phyloP scores from a whole-genome alignment of 202 grass and related monocot species.

The Schoenoplectus tabernaemontani region DNA sequence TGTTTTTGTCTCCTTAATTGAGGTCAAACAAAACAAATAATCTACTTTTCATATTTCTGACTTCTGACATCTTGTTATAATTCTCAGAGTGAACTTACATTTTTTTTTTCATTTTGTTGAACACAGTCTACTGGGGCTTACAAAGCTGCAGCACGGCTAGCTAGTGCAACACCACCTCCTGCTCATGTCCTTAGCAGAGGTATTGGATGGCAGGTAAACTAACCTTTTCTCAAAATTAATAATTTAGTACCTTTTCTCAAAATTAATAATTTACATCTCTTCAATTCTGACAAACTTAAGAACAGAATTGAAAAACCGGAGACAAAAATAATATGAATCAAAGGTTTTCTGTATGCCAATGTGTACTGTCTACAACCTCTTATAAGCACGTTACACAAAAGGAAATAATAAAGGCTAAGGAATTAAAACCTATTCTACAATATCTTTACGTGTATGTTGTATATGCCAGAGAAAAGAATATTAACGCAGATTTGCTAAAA shows the following conservation, averaged over 20 bases:
- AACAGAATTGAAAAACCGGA: no score
- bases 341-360: no score
- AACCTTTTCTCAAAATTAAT: background rate
- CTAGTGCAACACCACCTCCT: conserved; percentile 91
- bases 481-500: no score
- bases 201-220: conserved; percentile 81
- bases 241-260: no score
- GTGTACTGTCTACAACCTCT: no score
- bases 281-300: no score
- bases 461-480: no score
- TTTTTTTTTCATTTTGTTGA: conserved; percentile 22
- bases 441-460: no score
- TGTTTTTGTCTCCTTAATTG: conserved; percentile 82
- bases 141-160: conserved; percentile 80
- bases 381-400: no score
- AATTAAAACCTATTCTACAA: no score
- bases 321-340: no score
- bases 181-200: conserved; percentile 89
- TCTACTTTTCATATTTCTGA: background rate
- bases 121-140: conserved; percentile 88
- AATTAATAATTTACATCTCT: conserved; percentile 15
- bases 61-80: background rate
- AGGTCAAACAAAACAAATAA: conserved; percentile 39
- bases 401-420: no score
- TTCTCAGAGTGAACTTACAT: conserved; percentile 1